phyloP scores from a whole-genome alignment of 2,329 filamentous ascomycete species.

The Epichloe bromicola region DNA sequence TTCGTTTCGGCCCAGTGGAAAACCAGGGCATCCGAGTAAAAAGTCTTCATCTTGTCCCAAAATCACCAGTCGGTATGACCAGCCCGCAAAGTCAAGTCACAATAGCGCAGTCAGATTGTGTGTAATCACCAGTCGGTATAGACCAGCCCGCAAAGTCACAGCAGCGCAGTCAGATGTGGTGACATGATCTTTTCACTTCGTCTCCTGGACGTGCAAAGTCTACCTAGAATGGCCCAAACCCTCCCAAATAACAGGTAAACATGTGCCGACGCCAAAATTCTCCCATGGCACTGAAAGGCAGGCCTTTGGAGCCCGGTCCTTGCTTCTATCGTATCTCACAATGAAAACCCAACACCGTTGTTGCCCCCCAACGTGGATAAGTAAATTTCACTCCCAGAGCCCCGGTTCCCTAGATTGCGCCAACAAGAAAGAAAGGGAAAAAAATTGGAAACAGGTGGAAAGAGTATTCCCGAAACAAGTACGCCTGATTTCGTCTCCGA shows the following conservation, averaged over 20 bases:
- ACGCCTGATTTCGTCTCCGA: constrained; percentile 2
- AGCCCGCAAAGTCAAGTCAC: no score
- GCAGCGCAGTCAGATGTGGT: neutral
- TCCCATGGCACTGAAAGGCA: neutral
- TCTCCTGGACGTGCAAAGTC: constrained; percentile 2
- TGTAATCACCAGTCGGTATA: no score
- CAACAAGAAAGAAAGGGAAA: neutral
- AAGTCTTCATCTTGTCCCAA: no score
- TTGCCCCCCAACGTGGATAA: neutral
- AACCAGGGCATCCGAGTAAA: no score
- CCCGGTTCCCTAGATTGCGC: neutral
- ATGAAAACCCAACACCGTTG: neutral
- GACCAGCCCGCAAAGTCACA: no score
- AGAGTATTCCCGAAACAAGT: neutral
- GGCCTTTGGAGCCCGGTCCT: constrained; percentile 1
- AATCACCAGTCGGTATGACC: no score
- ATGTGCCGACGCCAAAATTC: neutral
- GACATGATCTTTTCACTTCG: neutral
- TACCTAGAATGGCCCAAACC: neutral
- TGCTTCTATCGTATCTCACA: neutral
- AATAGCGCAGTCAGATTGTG: neutral
- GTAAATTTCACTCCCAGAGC: neutral
- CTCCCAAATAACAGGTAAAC: neutral
- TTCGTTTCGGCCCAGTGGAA: no score
- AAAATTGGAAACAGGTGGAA: neutral